Evolutionary conservation across 768 basidiomycete genomes (phyloP).

Genomic region (Coprinopsis marcescibilis): DNA sequence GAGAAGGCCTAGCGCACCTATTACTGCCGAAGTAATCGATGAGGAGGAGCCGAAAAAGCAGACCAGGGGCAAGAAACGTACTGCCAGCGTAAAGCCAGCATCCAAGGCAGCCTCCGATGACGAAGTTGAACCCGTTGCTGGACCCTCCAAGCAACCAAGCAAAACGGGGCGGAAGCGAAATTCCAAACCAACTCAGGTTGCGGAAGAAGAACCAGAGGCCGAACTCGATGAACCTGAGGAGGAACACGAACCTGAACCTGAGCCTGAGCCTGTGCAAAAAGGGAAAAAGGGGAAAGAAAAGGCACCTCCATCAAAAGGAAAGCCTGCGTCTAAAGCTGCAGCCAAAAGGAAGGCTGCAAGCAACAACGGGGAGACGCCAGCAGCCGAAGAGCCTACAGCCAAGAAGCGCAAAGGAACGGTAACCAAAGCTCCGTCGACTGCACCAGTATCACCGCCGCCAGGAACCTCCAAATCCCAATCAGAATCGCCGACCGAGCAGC

Average conservation of each 20-base stretch:
- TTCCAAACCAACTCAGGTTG: background rate
- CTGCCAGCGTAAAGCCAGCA: background rate
- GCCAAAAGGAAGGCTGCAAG: conserved; percentile 13
- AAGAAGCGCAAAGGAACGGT: conserved; percentile 33
- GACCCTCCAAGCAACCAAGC: background rate
- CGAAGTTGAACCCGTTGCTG: background rate
- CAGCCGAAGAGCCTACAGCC: conserved; percentile 4
- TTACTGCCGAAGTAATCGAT: conserved; percentile 4
- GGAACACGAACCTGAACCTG: conserved; percentile 11
- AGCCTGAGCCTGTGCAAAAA: conserved; percentile 7
- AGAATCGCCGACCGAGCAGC: conserved; percentile 20
- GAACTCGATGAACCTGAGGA: conserved; percentile 7
- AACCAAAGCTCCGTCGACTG: conserved; percentile 18
- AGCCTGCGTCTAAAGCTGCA: conserved; percentile 6
- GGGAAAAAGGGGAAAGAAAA: conserved; percentile 29
- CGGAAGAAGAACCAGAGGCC: background rate
- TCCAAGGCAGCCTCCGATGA: too few species aligned
- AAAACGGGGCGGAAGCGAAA: background rate
- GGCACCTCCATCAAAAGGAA: conserved; percentile 16
- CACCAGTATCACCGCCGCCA: conserved; percentile 15
- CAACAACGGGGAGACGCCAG: conserved; percentile 18
- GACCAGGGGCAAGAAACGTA: background rate
- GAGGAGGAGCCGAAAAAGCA: background rate
- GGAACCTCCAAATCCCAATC: conserved; percentile 15
- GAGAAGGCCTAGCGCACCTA: conserved; percentile 6